These are phyloP conservation scores for Cystobasidiaceae sp. DNA, from an alignment of 1,284 basidiomycete genomes.

Conservation along the genomic window DNA sequence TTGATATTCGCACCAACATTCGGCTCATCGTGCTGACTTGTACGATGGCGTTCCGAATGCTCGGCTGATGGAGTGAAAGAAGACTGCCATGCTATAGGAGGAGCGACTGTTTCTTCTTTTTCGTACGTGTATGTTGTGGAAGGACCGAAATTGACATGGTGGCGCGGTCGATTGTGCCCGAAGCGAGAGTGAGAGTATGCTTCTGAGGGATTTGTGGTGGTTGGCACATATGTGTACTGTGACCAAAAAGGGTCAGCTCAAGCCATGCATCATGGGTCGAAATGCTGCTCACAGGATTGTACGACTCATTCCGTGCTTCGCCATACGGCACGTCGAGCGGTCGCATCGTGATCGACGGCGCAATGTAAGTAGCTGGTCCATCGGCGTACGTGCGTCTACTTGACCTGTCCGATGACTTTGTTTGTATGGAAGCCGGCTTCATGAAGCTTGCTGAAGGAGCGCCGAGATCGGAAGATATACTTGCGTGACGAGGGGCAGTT, in stretches of 20 bases:
- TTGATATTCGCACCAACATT: not conserved
- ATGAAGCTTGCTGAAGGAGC: not conserved
- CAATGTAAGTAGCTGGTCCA: conserved; percentile 14
- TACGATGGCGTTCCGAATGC: conserved; percentile 30
- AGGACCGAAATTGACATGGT: conserved; percentile 16
- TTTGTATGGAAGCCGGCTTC: conserved; percentile 1
- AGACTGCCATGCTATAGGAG: conserved; percentile 26
- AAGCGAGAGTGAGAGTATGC: not conserved
- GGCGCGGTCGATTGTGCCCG: not conserved
- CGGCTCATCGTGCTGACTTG: conserved; percentile 1
- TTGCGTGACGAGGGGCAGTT: not conserved
- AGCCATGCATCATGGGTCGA: not conserved
- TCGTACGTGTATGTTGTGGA: conserved; percentile 18
- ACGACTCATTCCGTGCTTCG: not conserved
- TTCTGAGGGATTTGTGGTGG: conserved; percentile 14
- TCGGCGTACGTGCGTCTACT: conserved; percentile 17
- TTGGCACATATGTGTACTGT: conserved; percentile 31
- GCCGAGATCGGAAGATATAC: not conserved
- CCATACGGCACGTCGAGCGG: not conserved
- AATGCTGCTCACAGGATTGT: conserved; percentile 3
- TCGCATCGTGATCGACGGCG: conserved; percentile 23
- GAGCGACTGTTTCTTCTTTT: conserved; percentile 9
- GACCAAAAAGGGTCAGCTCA: not conserved
- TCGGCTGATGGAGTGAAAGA: conserved; percentile 29
- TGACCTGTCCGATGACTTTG: not conserved